phyloP scores from a whole-genome alignment of 2,329 filamentous ascomycete species.

The Rachicladosporium sp. region DNA sequence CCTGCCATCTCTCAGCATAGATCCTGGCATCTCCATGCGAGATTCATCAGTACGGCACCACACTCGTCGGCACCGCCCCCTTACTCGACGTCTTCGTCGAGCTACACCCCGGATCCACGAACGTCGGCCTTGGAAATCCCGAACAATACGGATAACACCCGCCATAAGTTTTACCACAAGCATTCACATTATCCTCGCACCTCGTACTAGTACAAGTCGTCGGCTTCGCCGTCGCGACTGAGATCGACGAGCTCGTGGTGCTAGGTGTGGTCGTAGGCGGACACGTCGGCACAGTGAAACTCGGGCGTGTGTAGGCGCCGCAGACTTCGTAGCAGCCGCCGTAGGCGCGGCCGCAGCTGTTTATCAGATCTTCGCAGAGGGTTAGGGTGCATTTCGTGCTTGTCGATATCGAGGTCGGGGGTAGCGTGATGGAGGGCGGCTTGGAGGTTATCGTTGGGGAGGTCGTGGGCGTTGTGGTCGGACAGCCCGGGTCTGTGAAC shows the following conservation, averaged over 20 bases:
- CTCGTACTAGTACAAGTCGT: constrained; percentile 6
- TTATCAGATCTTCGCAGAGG: constrained; percentile 1
- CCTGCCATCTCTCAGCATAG: too few species aligned
- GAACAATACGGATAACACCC: constrained; percentile 14
- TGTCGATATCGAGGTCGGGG: not conserved
- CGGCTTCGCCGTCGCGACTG: not conserved
- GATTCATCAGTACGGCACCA: too few species aligned
- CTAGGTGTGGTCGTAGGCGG: constrained; percentile 2
- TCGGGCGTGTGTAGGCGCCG: constrained; percentile 5
- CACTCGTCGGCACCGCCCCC: too few species aligned
- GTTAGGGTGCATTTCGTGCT: not conserved
- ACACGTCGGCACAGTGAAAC: constrained; percentile 6
- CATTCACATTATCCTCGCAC: constrained; percentile 16
- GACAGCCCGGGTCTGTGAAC: constrained; percentile 12
- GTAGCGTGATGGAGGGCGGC: not conserved
- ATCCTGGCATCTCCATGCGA: too few species aligned
- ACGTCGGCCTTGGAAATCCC: constrained; percentile 11
- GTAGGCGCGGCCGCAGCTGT: constrained; percentile 7
- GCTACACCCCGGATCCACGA: constrained; percentile 9
- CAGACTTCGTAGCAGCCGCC: constrained; percentile 10
- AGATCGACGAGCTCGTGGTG: too few species aligned
- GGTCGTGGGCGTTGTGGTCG: constrained; percentile 1
- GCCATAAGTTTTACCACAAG: constrained; percentile 13
- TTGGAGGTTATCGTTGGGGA: too few species aligned
- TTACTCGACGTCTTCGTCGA: too few species aligned